Conservation (phyloP, 2,329 filamentous ascomycete genomes). For the Didymellaceae sp. region DNA sequence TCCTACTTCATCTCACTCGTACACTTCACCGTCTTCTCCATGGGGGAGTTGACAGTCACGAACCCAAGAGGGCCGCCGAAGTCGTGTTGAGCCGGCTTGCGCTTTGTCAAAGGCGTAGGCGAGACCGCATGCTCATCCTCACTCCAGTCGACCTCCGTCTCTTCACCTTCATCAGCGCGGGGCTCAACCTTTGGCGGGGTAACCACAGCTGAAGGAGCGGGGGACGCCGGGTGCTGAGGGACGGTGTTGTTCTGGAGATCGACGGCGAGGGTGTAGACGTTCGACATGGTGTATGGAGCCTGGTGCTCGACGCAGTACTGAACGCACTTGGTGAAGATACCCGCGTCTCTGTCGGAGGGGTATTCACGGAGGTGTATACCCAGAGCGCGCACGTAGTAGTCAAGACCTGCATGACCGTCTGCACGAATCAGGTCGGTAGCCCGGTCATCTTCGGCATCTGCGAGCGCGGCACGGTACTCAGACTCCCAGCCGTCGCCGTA, state of each 20-base stretch:
- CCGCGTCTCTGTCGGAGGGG: slow-evolving; percentile 20
- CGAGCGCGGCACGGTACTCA: slow-evolving; percentile 7
- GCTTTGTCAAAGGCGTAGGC: not conserved
- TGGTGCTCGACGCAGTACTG: slow-evolving; percentile 30
- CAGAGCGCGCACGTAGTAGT: slow-evolving; percentile 28
- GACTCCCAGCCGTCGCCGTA: slow-evolving; percentile 29
- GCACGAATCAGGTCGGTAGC: slow-evolving; percentile 34
- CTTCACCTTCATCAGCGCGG: not conserved
- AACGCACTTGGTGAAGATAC: slow-evolving; percentile 40
- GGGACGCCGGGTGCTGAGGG: slow-evolving; percentile 4
- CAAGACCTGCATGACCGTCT: slow-evolving; percentile 4
- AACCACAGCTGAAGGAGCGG: not conserved
- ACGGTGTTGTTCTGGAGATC: slow-evolving; percentile 12
- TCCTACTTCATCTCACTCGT: not conserved
- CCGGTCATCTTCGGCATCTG: slow-evolving; percentile 10
- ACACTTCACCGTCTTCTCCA: not conserved
- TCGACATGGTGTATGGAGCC: slow-evolving; percentile 18
- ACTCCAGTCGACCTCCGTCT: not conserved
- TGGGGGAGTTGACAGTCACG: not conserved
- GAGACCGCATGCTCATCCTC: not conserved
- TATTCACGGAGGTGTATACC: slow-evolving; percentile 25
- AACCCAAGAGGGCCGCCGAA: not conserved
- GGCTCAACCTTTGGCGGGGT: not conserved
- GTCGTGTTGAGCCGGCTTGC: not conserved
- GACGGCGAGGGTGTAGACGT: slow-evolving; percentile 22